Percentiles rank a stretch among this genome's conserved stretches.
Conservation (phyloP, 345 rosid genomes). For the Eucalyptus viminalis region DNA sequence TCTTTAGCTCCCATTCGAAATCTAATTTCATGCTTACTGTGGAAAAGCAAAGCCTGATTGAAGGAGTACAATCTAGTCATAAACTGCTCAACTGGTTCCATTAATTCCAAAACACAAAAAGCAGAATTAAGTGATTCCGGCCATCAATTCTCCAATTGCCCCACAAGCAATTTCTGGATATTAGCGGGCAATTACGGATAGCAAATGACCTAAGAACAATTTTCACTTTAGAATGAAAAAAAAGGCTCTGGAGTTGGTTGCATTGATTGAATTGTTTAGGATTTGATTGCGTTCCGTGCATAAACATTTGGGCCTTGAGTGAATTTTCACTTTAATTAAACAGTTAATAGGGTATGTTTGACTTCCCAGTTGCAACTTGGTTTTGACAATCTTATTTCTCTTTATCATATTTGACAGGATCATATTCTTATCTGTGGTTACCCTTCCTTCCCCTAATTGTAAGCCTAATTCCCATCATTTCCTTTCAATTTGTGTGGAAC, state of each 20-base stretch:
- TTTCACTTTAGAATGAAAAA: background rate
- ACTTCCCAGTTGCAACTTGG: background rate
- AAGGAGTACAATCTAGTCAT: background rate
- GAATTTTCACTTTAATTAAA: background rate
- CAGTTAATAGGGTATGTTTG: background rate
- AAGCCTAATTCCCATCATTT: background rate
- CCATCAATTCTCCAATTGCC: background rate
- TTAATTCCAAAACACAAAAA: background rate
- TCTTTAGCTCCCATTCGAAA: background rate
- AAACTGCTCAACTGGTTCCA: background rate
- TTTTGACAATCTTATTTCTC: background rate
- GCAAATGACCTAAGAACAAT: background rate
- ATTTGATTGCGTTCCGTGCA: background rate
- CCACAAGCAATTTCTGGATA: background rate
- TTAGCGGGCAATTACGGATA: background rate
- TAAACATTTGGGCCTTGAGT: background rate
- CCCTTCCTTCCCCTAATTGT: constrained; percentile 22
- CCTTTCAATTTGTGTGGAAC: background rate
- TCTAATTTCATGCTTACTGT: background rate
- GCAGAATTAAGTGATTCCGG: background rate
- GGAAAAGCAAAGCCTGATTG: background rate
- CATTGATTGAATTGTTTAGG: background rate
- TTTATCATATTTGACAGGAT: constrained; percentile 1
- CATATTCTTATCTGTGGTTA: constrained; percentile 18
- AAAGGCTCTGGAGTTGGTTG: background rate